A percentile compares a stretch with the other conserved stretches of the same genome.
Evolutionary conservation across 805 yeast species (phyloP).

Genomic region (Candida sakaeoensis): DNA sequence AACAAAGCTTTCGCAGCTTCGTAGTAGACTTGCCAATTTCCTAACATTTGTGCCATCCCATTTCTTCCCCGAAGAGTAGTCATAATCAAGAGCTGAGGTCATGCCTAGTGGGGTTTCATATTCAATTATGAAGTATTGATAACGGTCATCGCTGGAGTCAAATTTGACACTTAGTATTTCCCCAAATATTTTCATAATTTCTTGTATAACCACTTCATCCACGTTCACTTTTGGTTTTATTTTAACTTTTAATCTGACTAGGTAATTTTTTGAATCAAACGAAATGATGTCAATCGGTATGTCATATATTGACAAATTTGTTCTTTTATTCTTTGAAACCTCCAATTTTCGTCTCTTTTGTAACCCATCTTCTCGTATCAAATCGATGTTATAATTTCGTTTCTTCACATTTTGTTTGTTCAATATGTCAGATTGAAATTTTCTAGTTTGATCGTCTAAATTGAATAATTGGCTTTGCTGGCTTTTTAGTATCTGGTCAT

Average conservation of each 20-base stretch:
- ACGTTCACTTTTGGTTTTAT: slow-evolving; percentile 30
- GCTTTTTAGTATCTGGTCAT: slow-evolving; percentile 25
- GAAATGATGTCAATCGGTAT: slow-evolving; percentile 6
- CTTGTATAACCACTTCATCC: slow-evolving; percentile 26
- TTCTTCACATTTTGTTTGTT: slow-evolving; percentile 18
- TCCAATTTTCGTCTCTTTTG: slow-evolving; percentile 23
- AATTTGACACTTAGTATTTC: slow-evolving; percentile 16
- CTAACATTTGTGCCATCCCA: slow-evolving; percentile 47
- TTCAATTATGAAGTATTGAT: slow-evolving; percentile 36
- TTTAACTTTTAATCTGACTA: slow-evolving; percentile 44
- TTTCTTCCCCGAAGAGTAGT: slow-evolving; percentile 39
- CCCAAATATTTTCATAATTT: slow-evolving; percentile 48
- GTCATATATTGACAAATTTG: slow-evolving; percentile 9
- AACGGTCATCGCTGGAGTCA: slow-evolving; percentile 17
- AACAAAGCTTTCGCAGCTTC: slow-evolving; percentile 24
- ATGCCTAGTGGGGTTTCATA: slow-evolving; percentile 26
- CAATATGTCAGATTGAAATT: slow-evolving; percentile 28
- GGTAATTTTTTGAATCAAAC: not conserved
- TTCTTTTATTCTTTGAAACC: slow-evolving; percentile 3
- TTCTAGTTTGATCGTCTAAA: slow-evolving; percentile 19
- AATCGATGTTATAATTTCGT: slow-evolving; percentile 8
- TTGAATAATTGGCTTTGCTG: slow-evolving; percentile 12
- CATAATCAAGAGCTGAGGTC: slow-evolving; percentile 35
- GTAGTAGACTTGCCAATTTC: slow-evolving; percentile 44
- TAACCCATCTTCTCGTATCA: slow-evolving; percentile 25